Conservation (phyloP, 441 rosid species). For the Gossypium gossypioides region DNA sequence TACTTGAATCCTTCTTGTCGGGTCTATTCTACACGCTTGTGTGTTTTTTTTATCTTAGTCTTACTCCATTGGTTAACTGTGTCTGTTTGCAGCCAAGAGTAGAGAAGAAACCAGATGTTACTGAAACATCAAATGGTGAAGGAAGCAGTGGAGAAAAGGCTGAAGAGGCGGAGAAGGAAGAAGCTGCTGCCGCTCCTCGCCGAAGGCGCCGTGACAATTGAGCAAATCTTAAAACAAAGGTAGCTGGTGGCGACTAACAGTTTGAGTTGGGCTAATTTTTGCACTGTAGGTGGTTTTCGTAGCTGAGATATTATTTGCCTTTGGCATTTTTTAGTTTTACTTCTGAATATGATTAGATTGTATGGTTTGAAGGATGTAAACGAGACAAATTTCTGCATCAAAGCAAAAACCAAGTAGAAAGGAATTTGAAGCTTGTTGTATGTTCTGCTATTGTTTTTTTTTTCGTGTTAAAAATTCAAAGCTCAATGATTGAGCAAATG, state of each 20-base stretch:
- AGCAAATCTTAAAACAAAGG: neutral
- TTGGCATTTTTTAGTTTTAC: slow-evolving; percentile 8
- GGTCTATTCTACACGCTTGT: neutral
- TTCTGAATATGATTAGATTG: slow-evolving; percentile 10
- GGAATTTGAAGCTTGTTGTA: neutral
- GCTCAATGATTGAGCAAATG: neutral
- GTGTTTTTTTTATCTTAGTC: neutral
- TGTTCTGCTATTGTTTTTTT: neutral
- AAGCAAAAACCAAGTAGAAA: neutral
- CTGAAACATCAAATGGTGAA: slow-evolving; percentile 36
- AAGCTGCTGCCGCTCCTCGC: slow-evolving; percentile 43
- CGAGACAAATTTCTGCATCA: slow-evolving; percentile 17
- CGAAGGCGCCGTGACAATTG: slow-evolving; percentile 63
- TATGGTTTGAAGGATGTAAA: slow-evolving; percentile 30
- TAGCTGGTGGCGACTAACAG: neutral
- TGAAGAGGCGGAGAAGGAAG: slow-evolving; percentile 46
- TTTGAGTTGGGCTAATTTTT: slow-evolving; percentile 29
- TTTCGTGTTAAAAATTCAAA: neutral
- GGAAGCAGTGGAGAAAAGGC: slow-evolving; percentile 36
- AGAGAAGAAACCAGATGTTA: slow-evolving; percentile 38
- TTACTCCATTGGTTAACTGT: neutral
- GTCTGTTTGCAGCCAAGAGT: slow-evolving; percentile 28
- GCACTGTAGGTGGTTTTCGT: slow-evolving; percentile 19
- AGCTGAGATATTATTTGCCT: slow-evolving; percentile 24
- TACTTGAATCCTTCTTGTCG: neutral